Evolutionary conservation across 2,329 filamentous ascomycete species (phyloP), one percentile per base, ranked within the genome.

Genomic region (Fusarium devonianum): DNA sequence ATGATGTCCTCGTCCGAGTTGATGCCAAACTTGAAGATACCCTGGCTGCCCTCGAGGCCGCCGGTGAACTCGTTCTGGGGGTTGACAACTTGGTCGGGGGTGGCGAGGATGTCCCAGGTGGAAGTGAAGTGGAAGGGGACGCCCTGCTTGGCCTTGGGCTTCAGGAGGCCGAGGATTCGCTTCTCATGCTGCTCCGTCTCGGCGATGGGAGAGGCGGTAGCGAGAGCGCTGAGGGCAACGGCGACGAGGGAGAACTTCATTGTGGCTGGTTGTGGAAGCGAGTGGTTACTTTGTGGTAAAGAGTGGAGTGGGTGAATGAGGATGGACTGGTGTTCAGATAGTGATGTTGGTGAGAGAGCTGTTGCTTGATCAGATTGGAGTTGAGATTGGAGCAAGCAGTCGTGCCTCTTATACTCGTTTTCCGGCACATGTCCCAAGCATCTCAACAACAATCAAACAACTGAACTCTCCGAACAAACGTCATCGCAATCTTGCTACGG

Each of bases 11-110:
- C 67, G 16, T 70, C 59, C 19, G 73, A 69, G 71, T 82, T 82
- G 68, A 84, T 75, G 53, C 78, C 79, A 59, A 76, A 79, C 60
- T 77, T 75, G 73, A 77, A 83, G 49, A 75, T 67, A 14, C 79
- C 80, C 25, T 68, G 66, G 28, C 76, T 73, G 23, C 76, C 76
- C 28, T 68, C 60, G 10, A 78, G 67, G 6, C 78, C 77, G 18
- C 73, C 73, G 1, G 70, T 73, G 18, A 56, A 61, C 41, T 64
- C 45, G 41, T 69, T 72, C 5, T 71, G 71, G 35, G 65, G 66
- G 53, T 77, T 71, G 56, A 80, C 74, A 49, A 82, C 78, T 58
- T 82, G 70, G 30, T 78, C 71, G 1, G 78, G 78, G 4, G 70
- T 75, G 12, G 80, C 79, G 32, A 72, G 64, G 48, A 82, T 67